These are phyloP conservation scores for Buddleja alternifolia DNA, from an alignment of 257 asterid genomes.

Conservation along the genomic window DNA sequence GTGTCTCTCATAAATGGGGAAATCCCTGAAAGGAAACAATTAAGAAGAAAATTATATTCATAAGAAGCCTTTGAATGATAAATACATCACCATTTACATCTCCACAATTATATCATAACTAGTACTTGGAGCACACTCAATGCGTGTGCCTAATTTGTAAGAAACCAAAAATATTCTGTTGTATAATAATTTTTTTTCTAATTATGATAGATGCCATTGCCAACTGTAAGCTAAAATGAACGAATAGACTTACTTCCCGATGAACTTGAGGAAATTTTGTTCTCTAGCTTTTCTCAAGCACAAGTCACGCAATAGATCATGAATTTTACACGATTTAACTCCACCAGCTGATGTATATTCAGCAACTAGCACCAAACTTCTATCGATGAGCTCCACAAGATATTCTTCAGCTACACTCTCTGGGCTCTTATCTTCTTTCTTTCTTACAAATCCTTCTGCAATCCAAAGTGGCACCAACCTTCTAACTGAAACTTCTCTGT, in stretches of 20 bases:
- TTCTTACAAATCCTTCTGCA: constrained; percentile 25
- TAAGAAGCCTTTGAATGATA: no score
- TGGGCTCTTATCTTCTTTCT: background rate
- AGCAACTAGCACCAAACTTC: constrained; percentile 20
- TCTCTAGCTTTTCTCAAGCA: constrained; percentile 5
- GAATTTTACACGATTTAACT: background rate
- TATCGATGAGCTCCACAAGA: background rate
- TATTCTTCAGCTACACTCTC: background rate
- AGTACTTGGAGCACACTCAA: no score
- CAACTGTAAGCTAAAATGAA: background rate
- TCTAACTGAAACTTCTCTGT: background rate
- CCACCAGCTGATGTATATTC: background rate
- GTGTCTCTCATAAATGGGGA: constrained; percentile 5
- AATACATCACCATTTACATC: no score
- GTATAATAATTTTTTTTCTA: no score
- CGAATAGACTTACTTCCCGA: background rate
- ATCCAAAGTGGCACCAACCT: constrained; percentile 15
- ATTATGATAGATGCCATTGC: no score
- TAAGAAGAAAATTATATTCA: background rate
- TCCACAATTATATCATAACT: no score
- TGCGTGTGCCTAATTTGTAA: no score
- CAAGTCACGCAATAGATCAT: constrained; percentile 26
- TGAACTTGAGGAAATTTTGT: background rate
- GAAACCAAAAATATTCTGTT: no score
- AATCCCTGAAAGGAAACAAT: background rate